Evolutionary conservation across 2,329 filamentous ascomycete genomes (phyloP).

Genomic region (Allantophomopsis lycopodina): DNA sequence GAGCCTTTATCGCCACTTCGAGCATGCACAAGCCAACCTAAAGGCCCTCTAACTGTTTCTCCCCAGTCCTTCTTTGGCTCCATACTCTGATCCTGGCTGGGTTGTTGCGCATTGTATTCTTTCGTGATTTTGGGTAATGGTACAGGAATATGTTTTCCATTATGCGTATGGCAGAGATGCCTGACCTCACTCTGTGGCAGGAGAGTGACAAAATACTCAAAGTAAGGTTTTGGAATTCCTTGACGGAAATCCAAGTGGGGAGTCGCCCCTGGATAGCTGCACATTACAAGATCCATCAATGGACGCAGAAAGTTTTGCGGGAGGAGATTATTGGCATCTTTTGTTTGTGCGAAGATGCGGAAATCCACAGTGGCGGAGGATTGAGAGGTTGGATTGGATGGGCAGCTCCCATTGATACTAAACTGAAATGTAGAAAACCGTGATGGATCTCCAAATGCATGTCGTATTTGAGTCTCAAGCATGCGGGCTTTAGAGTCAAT

Average conservation of each 20-base stretch:
- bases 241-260: constrained; percentile 23
- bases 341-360: constrained; percentile 30
- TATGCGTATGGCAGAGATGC: constrained; percentile 8
- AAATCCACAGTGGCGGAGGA: constrained; percentile 32
- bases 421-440: constrained; percentile 20
- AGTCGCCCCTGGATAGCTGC: constrained; percentile 25
- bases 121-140: constrained; percentile 1
- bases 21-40: constrained; percentile 4
- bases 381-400: constrained; percentile 24
- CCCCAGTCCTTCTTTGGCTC: not conserved
- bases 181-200: constrained; percentile 10
- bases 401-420: constrained; percentile 20
- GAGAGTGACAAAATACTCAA: constrained; percentile 13
- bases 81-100: not conserved
- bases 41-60: constrained; percentile 3
- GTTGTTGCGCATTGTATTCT: constrained; percentile 3
- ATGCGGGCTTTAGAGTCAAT: constrained; percentile 26
- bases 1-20: constrained; percentile 21
- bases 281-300: constrained; percentile 23
- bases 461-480: constrained; percentile 23
- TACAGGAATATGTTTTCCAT: constrained; percentile 8
- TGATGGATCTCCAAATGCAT: constrained; percentile 16
- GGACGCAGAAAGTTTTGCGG: constrained; percentile 22
- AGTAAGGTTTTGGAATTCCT: constrained; percentile 17
- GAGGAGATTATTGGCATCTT: constrained; percentile 15